Base-by-base conservation (phyloP, 73 alveolate species). In the Tetrahymena elliotti region DNA sequence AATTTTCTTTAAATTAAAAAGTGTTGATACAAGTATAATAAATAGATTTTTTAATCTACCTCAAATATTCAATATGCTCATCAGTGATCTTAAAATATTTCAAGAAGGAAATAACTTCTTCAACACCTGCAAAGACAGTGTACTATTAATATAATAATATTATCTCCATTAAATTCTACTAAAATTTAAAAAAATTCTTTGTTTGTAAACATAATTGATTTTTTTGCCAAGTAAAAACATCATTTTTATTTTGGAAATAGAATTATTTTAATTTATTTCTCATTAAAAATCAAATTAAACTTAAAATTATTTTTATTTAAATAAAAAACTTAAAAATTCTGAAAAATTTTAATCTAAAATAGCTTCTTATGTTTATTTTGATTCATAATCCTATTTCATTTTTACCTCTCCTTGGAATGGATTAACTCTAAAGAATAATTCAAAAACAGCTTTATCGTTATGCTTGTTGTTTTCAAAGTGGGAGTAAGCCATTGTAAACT, bases 321-420 rank as follows among this genome's bases (percentile, higher is more conserved):
- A n/a, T n/a, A n/a, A n/a, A n/a, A n/a, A n/a, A n/a, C n/a, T n/a
- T n/a, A n/a, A n/a, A n/a, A n/a, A n/a, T n/a, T n/a, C n/a, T n/a
- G n/a, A n/a, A n/a, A n/a, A n/a, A n/a, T n/a, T n/a, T n/a, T n/a
- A n/a, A n/a, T n/a, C n/a, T n/a, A n/a, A n/a, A n/a, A n/a, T n/a
- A n/a, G n/a, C n/a, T n/a, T n/a, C n/a, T n/a, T n/a, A n/a, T n/a
- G n/a, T n/a, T n/a, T n/a, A 47, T 6, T 1, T 47, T 47, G 82
- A 47, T 47, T 2, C 82, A 7, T 47, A 47, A 47, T 47, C 3
- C 20, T 4, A 47, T 18, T 47, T 8, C 13, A 68, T 18, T n/a
- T n/a, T n/a, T 68, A 68, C 88, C 88, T 96, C 84, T 33, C 99
- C 99, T 52, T 96, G 95, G 95, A 97, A 97, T 20, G 99, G 99